A percentile compares a stretch with the other conserved stretches of the same genome.
Conservation (phyloP, 202 grass and related monocot species). For the Hordeum pubiflorum region DNA sequence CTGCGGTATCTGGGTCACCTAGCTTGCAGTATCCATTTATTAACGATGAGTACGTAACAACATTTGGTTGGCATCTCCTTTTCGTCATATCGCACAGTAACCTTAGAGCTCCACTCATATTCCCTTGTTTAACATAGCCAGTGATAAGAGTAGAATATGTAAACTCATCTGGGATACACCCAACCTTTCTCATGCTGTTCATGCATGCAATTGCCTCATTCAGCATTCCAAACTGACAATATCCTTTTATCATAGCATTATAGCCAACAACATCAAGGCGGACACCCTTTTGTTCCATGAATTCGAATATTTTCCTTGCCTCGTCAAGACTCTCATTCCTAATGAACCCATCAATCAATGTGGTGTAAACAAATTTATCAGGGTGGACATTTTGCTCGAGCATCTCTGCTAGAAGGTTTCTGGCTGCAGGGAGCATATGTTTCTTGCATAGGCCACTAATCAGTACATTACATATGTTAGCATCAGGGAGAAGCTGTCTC, state of each 20-base stretch:
- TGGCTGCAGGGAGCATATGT: constrained; percentile 72
- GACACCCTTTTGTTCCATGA: constrained; percentile 52
- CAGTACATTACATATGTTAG: constrained; percentile 66
- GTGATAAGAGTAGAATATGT: constrained; percentile 68
- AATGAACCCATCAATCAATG: constrained; percentile 78
- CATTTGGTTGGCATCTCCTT: constrained; percentile 46
- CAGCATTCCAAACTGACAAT: constrained; percentile 69
- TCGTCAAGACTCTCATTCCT: constrained; percentile 58
- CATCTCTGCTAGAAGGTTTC: constrained; percentile 69
- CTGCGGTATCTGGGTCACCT: constrained; percentile 41
- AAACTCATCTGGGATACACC: constrained; percentile 52
- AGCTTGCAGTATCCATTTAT: constrained; percentile 57
- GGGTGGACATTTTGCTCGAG: constrained; percentile 59
- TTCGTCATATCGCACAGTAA: constrained; percentile 70
- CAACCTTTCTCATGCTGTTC: constrained; percentile 48
- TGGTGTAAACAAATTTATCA: constrained; percentile 83
- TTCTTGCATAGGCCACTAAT: constrained; percentile 77
- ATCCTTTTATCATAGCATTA: constrained; percentile 85
- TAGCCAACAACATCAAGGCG: constrained; percentile 44
- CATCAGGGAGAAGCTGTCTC: constrained; percentile 49
- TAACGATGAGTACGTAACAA: constrained; percentile 54
- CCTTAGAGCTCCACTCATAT: constrained; percentile 43
- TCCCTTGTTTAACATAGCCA: constrained; percentile 50
- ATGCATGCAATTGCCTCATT: constrained; percentile 50
- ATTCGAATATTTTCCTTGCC: constrained; percentile 62